Conservation (phyloP, 2,329 filamentous ascomycete genomes). For the Dactylellina sp. region DNA sequence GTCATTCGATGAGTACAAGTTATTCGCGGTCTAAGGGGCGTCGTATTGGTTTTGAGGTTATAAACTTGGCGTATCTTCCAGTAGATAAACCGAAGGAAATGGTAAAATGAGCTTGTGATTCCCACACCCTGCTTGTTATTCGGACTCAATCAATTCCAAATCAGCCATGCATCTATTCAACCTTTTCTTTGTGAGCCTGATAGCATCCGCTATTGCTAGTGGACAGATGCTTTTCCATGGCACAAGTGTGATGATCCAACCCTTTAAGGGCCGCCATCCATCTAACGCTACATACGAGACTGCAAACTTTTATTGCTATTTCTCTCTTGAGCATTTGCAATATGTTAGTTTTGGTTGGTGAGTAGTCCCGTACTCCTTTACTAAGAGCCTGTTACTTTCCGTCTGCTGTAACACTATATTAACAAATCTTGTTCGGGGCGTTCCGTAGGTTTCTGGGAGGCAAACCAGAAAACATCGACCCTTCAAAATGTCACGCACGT, state of each 20-base stretch:
- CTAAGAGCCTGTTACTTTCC: background rate
- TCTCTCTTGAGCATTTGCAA: conserved; percentile 29
- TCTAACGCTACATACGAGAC: conserved; percentile 36
- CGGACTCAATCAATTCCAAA: background rate
- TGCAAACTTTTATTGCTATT: conserved; percentile 38
- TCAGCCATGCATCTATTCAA: conserved; percentile 8
- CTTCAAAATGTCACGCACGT: conserved; percentile 20
- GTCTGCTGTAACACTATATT: background rate
- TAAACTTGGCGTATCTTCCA: too few species aligned
- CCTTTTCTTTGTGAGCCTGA: background rate
- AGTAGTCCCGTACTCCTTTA: background rate
- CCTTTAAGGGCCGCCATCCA: conserved; percentile 23
- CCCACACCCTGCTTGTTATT: background rate
- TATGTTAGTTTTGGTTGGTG: conserved; percentile 37
- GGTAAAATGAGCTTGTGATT: too few species aligned
- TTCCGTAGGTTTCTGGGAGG: conserved; percentile 31
- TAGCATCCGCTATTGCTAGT: background rate
- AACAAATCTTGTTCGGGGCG: too few species aligned
- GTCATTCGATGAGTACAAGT: too few species aligned
- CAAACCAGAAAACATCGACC: conserved; percentile 17
- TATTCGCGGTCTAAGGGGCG: too few species aligned
- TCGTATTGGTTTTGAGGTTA: too few species aligned
- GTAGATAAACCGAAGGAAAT: too few species aligned
- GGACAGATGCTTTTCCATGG: conserved; percentile 27
- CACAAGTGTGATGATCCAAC: conserved; percentile 30